phyloP scores from a whole-genome alignment of 1,284 basidiomycete species.

The Boletus semigastroideus region DNA sequence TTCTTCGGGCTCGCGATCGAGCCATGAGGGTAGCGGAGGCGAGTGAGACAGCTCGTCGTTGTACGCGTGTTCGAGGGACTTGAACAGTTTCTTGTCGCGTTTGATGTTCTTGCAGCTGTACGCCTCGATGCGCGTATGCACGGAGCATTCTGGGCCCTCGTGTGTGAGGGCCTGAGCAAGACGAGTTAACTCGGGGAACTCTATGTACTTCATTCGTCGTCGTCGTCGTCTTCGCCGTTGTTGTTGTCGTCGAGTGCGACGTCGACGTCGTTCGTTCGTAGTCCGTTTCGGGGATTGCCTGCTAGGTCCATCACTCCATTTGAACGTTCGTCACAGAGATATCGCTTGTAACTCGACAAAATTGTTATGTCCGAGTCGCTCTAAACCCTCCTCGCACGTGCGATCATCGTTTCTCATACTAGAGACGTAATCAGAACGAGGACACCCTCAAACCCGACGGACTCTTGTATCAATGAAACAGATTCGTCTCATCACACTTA shows the following conservation, averaged over 20 bases:
- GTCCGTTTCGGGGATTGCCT: too few species aligned
- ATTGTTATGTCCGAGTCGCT: too few species aligned
- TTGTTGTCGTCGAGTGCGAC: not conserved
- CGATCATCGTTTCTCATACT: too few species aligned
- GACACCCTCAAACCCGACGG: too few species aligned
- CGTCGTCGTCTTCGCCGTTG: not conserved
- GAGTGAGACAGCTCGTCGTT: slow-evolving; percentile 73
- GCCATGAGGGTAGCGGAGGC: slow-evolving; percentile 68
- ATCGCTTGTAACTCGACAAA: too few species aligned
- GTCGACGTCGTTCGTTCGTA: not conserved
- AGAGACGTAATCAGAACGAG: too few species aligned
- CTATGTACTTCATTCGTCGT: slow-evolving; percentile 84
- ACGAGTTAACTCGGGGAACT: slow-evolving; percentile 76
- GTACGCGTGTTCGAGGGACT: slow-evolving; percentile 85
- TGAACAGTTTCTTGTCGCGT: slow-evolving; percentile 96
- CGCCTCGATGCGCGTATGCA: slow-evolving; percentile 93
- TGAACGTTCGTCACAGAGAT: too few species aligned
- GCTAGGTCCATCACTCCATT: too few species aligned
- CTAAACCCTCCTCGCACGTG: too few species aligned
- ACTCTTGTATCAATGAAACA: too few species aligned
- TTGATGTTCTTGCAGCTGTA: slow-evolving; percentile 98
- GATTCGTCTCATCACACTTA: too few species aligned
- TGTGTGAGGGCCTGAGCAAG: slow-evolving; percentile 83
- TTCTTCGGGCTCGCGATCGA: slow-evolving; percentile 67
- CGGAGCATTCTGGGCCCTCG: slow-evolving; percentile 86